These are phyloP conservation scores for Wickerhamomyces kurtzmanii DNA, from an alignment of 805 yeast species.

Conservation along the genomic window DNA sequence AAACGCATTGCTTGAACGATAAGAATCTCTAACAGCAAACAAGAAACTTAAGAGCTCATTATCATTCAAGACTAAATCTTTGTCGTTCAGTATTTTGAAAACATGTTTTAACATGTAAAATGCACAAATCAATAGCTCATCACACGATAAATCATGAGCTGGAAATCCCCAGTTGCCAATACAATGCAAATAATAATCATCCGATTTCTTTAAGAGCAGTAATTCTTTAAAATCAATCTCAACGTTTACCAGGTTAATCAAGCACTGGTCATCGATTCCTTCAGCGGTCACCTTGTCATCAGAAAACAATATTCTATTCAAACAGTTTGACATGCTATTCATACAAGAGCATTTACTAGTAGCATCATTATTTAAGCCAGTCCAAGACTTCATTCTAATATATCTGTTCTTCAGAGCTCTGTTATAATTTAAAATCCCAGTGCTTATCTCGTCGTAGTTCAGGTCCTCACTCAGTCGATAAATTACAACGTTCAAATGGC, in stretches of 20 bases:
- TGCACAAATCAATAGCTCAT: constrained; percentile 58
- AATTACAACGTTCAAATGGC: constrained; percentile 12
- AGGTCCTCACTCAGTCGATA: constrained; percentile 9
- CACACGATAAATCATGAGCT: constrained; percentile 53
- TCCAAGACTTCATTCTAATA: constrained; percentile 30
- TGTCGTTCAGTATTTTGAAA: constrained; percentile 15
- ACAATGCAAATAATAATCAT: constrained; percentile 21
- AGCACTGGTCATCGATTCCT: constrained; percentile 10
- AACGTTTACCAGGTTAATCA: constrained; percentile 13
- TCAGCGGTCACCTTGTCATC: constrained; percentile 5
- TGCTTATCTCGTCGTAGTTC: constrained; percentile 9
- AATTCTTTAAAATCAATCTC: constrained; percentile 20
- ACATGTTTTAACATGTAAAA: constrained; percentile 41
- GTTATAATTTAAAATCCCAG: constrained; percentile 11
- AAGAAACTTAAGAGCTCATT: constrained; percentile 50
- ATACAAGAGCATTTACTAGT: constrained; percentile 14
- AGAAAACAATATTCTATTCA: constrained; percentile 13
- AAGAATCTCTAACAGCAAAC: constrained; percentile 64
- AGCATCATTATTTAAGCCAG: constrained; percentile 21
- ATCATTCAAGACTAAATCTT: constrained; percentile 14
- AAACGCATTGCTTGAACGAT: constrained; percentile 79
- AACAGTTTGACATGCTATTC: constrained; percentile 25
- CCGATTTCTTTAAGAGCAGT: constrained; percentile 12
- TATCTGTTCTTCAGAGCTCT: constrained; percentile 18
- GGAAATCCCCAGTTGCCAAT: constrained; percentile 62